These are phyloP conservation scores for Boletus sp. DNA, from an alignment of 768 basidiomycete species.

Conservation along the genomic window DNA sequence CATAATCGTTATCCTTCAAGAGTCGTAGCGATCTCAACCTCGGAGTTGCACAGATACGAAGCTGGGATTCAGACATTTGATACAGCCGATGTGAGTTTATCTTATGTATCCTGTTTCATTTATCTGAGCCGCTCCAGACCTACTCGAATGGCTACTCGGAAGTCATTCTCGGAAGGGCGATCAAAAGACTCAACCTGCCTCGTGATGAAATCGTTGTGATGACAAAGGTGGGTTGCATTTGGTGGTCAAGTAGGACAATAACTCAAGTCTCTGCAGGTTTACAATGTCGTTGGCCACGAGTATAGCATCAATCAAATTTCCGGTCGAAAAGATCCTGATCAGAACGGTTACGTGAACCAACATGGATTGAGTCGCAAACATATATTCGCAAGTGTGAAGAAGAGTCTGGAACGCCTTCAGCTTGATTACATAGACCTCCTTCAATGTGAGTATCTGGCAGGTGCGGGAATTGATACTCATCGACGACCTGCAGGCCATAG, in stretches of 20 bases:
- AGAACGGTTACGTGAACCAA: constrained; percentile 48
- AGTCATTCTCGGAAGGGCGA: constrained; percentile 65
- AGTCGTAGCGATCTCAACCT: not conserved
- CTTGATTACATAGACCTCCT: constrained; percentile 59
- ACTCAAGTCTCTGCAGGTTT: constrained; percentile 30
- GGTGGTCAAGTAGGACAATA: not conserved
- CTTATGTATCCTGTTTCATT: not conserved
- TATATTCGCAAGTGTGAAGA: constrained; percentile 56
- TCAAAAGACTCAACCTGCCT: constrained; percentile 65
- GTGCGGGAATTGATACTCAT: not conserved
- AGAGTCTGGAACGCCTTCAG: constrained; percentile 41
- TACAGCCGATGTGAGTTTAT: constrained; percentile 31
- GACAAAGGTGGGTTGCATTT: constrained; percentile 52
- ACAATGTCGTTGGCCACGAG: constrained; percentile 38
- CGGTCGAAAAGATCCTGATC: constrained; percentile 30
- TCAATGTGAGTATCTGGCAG: constrained; percentile 37
- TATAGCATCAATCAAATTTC: constrained; percentile 10
- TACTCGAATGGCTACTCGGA: constrained; percentile 71
- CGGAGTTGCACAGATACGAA: constrained; percentile 27
- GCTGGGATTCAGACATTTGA: constrained; percentile 38
- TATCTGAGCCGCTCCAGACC: constrained; percentile 33
- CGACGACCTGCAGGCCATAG: constrained; percentile 38
- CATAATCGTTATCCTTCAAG: not conserved
- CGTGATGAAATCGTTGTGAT: constrained; percentile 75
- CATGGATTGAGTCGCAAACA: constrained; percentile 49